Evolutionary conservation across 768 basidiomycete genomes (phyloP).

Genomic region (Termitomyces eurrhizus): DNA sequence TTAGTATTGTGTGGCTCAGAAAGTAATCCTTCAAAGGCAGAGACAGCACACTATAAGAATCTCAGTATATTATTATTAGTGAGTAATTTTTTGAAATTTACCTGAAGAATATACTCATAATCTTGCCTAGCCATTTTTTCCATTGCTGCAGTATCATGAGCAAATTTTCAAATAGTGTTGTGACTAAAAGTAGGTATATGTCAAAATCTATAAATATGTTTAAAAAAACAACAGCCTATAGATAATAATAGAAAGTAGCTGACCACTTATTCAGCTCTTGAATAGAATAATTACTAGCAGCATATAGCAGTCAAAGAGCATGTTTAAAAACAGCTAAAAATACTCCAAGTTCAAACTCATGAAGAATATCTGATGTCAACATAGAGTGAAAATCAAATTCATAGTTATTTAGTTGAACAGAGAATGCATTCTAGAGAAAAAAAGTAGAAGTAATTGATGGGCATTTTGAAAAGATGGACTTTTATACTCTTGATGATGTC

Average conservation of each 20-base stretch:
- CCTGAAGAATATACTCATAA: constrained; percentile 31
- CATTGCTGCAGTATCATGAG: constrained; percentile 19
- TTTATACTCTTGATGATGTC: no score
- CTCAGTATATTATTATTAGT: neutral
- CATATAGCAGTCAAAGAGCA: no score
- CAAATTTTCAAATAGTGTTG: constrained; percentile 21
- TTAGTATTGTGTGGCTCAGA: constrained; percentile 15
- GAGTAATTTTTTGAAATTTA: neutral
- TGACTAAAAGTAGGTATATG: constrained; percentile 14
- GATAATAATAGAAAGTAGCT: no score
- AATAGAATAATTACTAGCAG: constrained; percentile 6
- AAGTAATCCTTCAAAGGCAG: constrained; percentile 12
- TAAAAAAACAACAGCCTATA: no score
- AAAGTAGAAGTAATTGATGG: no score
- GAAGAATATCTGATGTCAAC: constrained; percentile 20
- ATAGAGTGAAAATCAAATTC: constrained; percentile 16
- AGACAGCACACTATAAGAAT: constrained; percentile 8
- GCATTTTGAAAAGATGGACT: no score
- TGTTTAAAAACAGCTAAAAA: no score
- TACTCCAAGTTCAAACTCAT: constrained; percentile 24
- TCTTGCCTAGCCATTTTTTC: constrained; percentile 20
- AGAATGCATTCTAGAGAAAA: constrained; percentile 14
- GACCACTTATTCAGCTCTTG: constrained; percentile 15
- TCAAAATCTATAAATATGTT: no score
- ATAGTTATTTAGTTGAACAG: neutral